Base-by-base conservation (phyloP, 257 asterid species). In the Solanum ossicruentum region DNA sequence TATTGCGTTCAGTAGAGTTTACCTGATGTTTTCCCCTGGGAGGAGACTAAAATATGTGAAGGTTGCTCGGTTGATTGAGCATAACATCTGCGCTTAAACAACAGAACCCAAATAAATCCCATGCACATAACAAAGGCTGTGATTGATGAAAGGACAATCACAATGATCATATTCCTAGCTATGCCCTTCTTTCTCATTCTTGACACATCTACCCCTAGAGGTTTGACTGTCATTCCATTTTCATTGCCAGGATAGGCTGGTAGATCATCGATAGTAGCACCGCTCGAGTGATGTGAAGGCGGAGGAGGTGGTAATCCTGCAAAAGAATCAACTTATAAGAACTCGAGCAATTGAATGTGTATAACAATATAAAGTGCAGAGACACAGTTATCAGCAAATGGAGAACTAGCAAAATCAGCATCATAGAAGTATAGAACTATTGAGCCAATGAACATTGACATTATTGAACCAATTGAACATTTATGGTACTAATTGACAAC, bases 301-400 rank as follows among this genome's bases (percentile, higher is more conserved):
- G 99, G 97, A 87, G 99, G 92, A 12, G 98, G 94, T 5, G 99
- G 99, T 75, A 95, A 88, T 57, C 99, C 99, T 95, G 90, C 87
- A 84, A 86, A 66, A 83, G 51, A 66, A 70, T 77, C 83, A 78
- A 52, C 28, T 78, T 5, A 78, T 78, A 78, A 85, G 55, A 83
- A 49, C 60, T 61, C 11, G 47, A 83, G 17, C 12, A 83, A 63
- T 43, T 23, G 21, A 81, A 61, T 51, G 17, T 2, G 45, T 82
- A 8, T 23, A 21, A 47, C 81, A 73, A 58, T 0, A 21, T 49
- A 3, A 73, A 21, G 60, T 21, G 81, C 12, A 21, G 21, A 4
- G 60, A 49, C 32, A 13, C 8, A n/a, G 13, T 13, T 75, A 21
- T 49, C 21, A 75, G 21, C 49, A 41, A 75, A 21, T 21, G 12